Conservation (phyloP, 768 basidiomycete species). For the Termitomyces sp. region DNA sequence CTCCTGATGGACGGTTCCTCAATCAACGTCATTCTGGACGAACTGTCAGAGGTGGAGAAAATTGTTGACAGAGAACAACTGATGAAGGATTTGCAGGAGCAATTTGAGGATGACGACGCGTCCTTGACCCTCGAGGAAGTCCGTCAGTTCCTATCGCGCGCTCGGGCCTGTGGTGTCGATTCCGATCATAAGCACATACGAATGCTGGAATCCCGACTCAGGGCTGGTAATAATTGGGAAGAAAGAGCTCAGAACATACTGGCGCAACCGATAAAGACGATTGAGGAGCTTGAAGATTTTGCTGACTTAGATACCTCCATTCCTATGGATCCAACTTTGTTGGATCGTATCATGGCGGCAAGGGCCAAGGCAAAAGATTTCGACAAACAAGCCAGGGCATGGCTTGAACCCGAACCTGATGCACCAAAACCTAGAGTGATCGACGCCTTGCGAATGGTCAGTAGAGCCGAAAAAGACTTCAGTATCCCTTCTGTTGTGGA, state of each 20-base stretch:
- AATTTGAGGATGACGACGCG: constrained; percentile 57
- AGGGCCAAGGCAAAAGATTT: constrained; percentile 72
- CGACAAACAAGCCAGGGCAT: constrained; percentile 73
- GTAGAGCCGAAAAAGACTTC: constrained; percentile 75
- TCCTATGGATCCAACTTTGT: constrained; percentile 65
- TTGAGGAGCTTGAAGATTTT: constrained; percentile 75
- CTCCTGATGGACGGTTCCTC: constrained; percentile 68
- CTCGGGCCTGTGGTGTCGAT: constrained; percentile 62
- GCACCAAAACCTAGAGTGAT: constrained; percentile 57
- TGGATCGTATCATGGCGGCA: constrained; percentile 61
- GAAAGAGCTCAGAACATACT: constrained; percentile 62
- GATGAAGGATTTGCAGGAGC: constrained; percentile 70
- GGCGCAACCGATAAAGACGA: constrained; percentile 65
- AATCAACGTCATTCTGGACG: constrained; percentile 81
- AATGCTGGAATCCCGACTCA: constrained; percentile 60
- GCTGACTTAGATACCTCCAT: constrained; percentile 59
- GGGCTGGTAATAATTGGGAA: constrained; percentile 77
- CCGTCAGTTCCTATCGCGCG: constrained; percentile 66
- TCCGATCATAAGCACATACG: constrained; percentile 62
- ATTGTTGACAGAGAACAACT: constrained; percentile 80
- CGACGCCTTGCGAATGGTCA: constrained; percentile 67
- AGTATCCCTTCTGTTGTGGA: constrained; percentile 62
- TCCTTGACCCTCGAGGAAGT: constrained; percentile 74
- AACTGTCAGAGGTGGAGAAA: constrained; percentile 72
- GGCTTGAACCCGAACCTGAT: constrained; percentile 58